Percentiles rank a stretch among this genome's conserved stretches.
Conservation (phyloP, 2,329 filamentous ascomycete species). For the Pseudocercospora eumusae region DNA sequence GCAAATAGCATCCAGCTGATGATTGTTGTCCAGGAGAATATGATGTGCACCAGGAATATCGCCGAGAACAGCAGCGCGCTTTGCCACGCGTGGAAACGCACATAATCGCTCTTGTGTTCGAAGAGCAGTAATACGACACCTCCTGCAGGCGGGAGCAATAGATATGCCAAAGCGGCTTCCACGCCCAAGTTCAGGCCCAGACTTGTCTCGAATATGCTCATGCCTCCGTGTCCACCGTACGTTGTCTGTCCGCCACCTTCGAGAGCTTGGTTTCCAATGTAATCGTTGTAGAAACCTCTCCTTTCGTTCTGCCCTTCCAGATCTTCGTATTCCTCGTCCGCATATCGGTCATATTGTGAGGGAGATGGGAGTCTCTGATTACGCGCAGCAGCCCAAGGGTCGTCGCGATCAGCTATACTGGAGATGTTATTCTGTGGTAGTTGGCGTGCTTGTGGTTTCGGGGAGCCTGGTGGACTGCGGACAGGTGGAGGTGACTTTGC, state of each 20-base stretch:
- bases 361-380: conserved; percentile 45
- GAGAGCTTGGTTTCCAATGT: conserved; percentile 34
- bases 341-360: conserved; percentile 36
- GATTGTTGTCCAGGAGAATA: conserved; percentile 82
- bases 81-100: conserved; percentile 97
- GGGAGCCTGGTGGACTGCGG: conserved; percentile 60
- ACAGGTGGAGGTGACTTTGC: conserved; percentile 70
- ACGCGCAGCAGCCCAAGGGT: conserved; percentile 45
- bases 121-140: conserved; percentile 80
- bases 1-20: conserved; percentile 82
- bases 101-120: conserved; percentile 96
- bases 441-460: conserved; percentile 39
- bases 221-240: conserved; percentile 50
- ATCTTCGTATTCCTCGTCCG: conserved; percentile 32
- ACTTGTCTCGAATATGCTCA: conserved; percentile 82
- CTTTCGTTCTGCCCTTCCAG: conserved; percentile 35
- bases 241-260: conserved; percentile 34
- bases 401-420: conserved; percentile 39
- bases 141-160: conserved; percentile 80
- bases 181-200: conserved; percentile 83
- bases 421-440: conserved; percentile 34
- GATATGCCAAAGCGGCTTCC: conserved; percentile 87
- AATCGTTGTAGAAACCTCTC: conserved; percentile 32
- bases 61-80: conserved; percentile 38
- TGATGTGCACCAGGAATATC: conserved; percentile 73